phyloP scores from a whole-genome alignment of 2,329 filamentous ascomycete genomes.

The Ceratocystiopsis sp. region DNA sequence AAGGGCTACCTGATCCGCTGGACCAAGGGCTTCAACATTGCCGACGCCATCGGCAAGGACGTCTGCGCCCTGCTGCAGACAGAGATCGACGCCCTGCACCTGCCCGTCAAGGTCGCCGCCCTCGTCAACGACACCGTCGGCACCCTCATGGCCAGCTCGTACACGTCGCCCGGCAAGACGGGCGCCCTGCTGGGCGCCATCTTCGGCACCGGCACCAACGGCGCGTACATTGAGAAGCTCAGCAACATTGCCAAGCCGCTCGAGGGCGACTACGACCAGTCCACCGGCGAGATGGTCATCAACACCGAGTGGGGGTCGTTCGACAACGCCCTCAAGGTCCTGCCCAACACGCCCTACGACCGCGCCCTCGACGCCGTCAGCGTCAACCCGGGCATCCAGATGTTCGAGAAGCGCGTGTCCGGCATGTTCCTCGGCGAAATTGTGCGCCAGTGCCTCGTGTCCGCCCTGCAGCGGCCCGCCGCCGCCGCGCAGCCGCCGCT shows the following conservation, averaged over 20 bases:
- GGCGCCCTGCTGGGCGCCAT: slow-evolving; percentile 86
- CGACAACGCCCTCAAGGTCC: slow-evolving; percentile 77
- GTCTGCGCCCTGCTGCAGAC: slow-evolving; percentile 78
- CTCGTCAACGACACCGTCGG: slow-evolving; percentile 96
- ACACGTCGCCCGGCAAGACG: slow-evolving; percentile 76
- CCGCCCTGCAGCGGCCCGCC: slow-evolving; percentile 50
- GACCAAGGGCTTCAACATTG: slow-evolving; percentile 97
- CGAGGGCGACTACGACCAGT: slow-evolving; percentile 53
- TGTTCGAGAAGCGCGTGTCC: slow-evolving; percentile 97
- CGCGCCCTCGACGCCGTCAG: slow-evolving; percentile 58
- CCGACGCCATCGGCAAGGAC: slow-evolving; percentile 86
- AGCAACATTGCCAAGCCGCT: slow-evolving; percentile 66
- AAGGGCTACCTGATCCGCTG: slow-evolving; percentile 86
- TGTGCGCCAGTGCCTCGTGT: slow-evolving; percentile 57
- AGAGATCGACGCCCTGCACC: slow-evolving; percentile 70
- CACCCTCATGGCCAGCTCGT: slow-evolving; percentile 93
- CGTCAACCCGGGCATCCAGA: slow-evolving; percentile 85
- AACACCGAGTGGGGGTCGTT: slow-evolving; percentile 99
- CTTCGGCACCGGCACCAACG: slow-evolving; percentile 94
- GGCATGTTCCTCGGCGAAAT: slow-evolving; percentile 98
- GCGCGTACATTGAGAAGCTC: slow-evolving; percentile 89
- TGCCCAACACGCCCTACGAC: slow-evolving; percentile 78
- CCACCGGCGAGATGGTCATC: slow-evolving; percentile 87
- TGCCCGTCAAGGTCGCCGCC: slow-evolving; percentile 88
- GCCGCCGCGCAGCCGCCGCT: slow-evolving; percentile 21